Conservation (phyloP, 768 basidiomycete genomes). For the Suillus decipiens region DNA sequence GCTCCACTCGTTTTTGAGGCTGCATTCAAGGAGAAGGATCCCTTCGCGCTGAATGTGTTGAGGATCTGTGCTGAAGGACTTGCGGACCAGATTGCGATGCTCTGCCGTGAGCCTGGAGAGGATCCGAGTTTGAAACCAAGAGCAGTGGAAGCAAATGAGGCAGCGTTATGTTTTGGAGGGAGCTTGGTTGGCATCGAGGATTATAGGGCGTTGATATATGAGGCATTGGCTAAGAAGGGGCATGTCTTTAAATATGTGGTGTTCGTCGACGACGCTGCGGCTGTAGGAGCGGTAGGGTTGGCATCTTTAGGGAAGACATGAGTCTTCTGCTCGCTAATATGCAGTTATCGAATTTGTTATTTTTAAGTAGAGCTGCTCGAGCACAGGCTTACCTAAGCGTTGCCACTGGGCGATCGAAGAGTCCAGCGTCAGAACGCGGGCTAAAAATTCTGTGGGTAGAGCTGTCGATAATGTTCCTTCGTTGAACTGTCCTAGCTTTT, state of each 20-base stretch:
- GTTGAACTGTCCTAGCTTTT: too few relatives aligned
- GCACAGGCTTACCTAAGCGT: too few relatives aligned
- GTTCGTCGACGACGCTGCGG: constrained; percentile 70
- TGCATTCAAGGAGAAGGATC: constrained; percentile 69
- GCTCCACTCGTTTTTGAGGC: constrained; percentile 77
- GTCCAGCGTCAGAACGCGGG: too few relatives aligned
- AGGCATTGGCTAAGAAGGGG: constrained; percentile 55
- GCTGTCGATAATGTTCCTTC: too few relatives aligned
- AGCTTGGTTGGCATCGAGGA: constrained; percentile 64
- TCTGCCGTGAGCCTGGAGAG: constrained; percentile 42
- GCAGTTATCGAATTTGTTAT: background rate
- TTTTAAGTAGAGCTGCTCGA: too few relatives aligned
- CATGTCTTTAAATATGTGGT: constrained; percentile 67
- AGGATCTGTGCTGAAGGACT: constrained; percentile 51
- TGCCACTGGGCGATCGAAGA: too few relatives aligned
- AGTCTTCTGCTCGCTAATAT: background rate
- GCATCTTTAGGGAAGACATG: constrained; percentile 27
- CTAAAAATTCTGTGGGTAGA: too few relatives aligned
- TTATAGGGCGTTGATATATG: constrained; percentile 58
- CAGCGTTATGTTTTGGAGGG: constrained; percentile 78
- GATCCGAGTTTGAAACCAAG: constrained; percentile 32
- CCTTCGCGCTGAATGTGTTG: constrained; percentile 63
- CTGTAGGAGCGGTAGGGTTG: constrained; percentile 61
- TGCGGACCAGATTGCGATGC: constrained; percentile 57
- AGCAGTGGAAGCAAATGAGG: constrained; percentile 51